Percentiles rank a stretch among this genome's conserved stretches.
phyloP scores from a whole-genome alignment of 768 basidiomycete species.

The Leccinum incarnatum region DNA sequence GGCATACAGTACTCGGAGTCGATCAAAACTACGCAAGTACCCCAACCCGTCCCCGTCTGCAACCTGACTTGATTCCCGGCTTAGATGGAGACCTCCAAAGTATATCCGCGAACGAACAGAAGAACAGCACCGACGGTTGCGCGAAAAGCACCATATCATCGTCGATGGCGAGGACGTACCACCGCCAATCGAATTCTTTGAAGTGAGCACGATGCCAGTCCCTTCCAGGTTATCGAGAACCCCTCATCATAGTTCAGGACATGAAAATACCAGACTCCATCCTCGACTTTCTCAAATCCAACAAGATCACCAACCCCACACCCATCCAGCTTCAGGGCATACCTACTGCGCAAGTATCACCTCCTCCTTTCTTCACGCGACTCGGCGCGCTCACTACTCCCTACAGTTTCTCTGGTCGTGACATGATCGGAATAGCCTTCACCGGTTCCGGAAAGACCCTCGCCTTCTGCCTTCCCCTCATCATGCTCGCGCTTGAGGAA shows the following conservation, averaged over 20 bases:
- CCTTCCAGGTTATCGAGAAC: conserved; percentile 1
- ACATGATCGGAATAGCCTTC: conserved; percentile 98
- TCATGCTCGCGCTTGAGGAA: conserved; percentile 95
- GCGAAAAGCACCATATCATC: conserved; percentile 92
- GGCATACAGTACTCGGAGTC: conserved; percentile 91
- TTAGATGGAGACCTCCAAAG: conserved; percentile 84
- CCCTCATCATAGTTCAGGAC: conserved; percentile 52
- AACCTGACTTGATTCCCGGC: background rate
- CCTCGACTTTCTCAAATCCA: conserved; percentile 76
- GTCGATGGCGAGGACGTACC: conserved; percentile 94
- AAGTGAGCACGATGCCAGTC: conserved; percentile 39
- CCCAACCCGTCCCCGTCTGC: background rate
- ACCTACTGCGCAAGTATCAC: conserved; percentile 75
- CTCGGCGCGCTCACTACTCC: conserved; percentile 5
- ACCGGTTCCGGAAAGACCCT: conserved; percentile 99
- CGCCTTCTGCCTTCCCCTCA: conserved; percentile 96
- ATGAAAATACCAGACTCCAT: conserved; percentile 97
- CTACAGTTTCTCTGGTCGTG: conserved; percentile 85
- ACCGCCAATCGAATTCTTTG: conserved; percentile 88
- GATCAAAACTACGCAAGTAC: conserved; percentile 69
- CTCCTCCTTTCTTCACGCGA: background rate
- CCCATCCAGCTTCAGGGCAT: conserved; percentile 98
- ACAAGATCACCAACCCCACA: conserved; percentile 83
- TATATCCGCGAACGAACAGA: conserved; percentile 72
- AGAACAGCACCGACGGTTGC: conserved; percentile 68